A percentile compares a stretch with the other conserved stretches of the same genome.
phyloP scores from a whole-genome alignment of 2,329 filamentous ascomycete species.

The Diaporthe sp. region DNA sequence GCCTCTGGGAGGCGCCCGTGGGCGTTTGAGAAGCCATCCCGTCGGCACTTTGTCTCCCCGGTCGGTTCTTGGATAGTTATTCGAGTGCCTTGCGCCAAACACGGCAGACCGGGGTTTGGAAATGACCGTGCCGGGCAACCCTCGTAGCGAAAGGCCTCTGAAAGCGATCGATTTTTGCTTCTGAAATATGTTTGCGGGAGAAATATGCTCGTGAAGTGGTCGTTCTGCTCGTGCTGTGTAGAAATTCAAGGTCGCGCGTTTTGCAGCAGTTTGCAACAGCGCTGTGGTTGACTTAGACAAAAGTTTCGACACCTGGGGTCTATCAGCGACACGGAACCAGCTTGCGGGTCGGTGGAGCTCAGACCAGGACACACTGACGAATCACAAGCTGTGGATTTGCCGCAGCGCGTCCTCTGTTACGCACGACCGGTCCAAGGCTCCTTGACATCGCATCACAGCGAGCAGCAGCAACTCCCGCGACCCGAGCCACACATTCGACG shows the following conservation, averaged over 20 bases:
- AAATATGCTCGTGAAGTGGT: neutral
- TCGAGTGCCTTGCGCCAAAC: neutral
- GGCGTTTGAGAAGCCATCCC: slow-evolving; percentile 64
- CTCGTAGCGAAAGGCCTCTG: too few relatives aligned
- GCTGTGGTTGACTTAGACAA: neutral
- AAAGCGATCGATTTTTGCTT: neutral
- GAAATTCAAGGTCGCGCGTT: neutral
- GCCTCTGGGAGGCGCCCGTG: slow-evolving; percentile 83
- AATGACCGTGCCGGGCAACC: too few relatives aligned
- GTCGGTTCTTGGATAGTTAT: neutral
- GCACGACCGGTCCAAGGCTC: slow-evolving; percentile 1
- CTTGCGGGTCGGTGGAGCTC: slow-evolving; percentile 12
- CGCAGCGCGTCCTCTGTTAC: slow-evolving; percentile 10
- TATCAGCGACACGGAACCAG: neutral
- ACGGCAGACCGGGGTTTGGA: neutral
- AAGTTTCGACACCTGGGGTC: slow-evolving; percentile 5
- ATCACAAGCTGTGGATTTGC: slow-evolving; percentile 9
- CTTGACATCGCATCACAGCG: slow-evolving; percentile 2
- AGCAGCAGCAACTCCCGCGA: neutral
- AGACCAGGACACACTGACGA: neutral
- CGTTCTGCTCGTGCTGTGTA: neutral
- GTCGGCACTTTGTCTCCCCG: slow-evolving; percentile 7
- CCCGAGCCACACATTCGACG: slow-evolving; percentile 4
- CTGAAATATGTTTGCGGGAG: neutral
- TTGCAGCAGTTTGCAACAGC: neutral